These are phyloP conservation scores for Linum lewisii DNA, from an alignment of 345 rosid species.

Conservation along the genomic window DNA sequence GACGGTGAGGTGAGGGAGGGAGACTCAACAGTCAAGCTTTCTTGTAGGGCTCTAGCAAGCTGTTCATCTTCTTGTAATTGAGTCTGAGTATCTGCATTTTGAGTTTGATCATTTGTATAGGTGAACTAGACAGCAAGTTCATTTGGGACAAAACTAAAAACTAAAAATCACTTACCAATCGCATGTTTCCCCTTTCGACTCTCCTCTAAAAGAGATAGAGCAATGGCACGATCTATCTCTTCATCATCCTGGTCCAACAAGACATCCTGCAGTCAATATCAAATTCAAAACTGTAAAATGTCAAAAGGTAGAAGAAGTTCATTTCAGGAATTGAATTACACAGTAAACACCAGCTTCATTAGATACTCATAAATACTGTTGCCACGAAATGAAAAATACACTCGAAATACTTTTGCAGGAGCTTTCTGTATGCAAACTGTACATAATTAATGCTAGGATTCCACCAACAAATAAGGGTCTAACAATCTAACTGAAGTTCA, in stretches of 20 bases:
- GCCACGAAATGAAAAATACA: slow-evolving; percentile 23
- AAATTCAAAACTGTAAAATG: slow-evolving; percentile 9
- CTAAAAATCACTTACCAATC: slow-evolving; percentile 38
- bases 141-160: neutral
- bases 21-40: slow-evolving; percentile 61
- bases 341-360: slow-evolving; percentile 37
- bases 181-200: slow-evolving; percentile 31
- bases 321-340: neutral
- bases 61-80: slow-evolving; percentile 81
- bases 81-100: slow-evolving; percentile 35
- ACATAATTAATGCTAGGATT: neutral
- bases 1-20: slow-evolving; percentile 18
- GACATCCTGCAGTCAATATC: slow-evolving; percentile 34
- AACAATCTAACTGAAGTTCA: neutral
- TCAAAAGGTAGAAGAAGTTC: neutral
- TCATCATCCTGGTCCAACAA: slow-evolving; percentile 54
- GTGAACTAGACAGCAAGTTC: slow-evolving; percentile 6
- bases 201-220: slow-evolving; percentile 68
- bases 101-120: slow-evolving; percentile 18
- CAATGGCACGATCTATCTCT: slow-evolving; percentile 77
- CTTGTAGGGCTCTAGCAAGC: slow-evolving; percentile 86
- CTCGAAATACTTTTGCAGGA: no score
- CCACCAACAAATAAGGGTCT: no score
- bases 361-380: slow-evolving; percentile 19
- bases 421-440: no score